phyloP scores from a whole-genome alignment of 1,284 basidiomycete species.

The Trametes polyzona region DNA sequence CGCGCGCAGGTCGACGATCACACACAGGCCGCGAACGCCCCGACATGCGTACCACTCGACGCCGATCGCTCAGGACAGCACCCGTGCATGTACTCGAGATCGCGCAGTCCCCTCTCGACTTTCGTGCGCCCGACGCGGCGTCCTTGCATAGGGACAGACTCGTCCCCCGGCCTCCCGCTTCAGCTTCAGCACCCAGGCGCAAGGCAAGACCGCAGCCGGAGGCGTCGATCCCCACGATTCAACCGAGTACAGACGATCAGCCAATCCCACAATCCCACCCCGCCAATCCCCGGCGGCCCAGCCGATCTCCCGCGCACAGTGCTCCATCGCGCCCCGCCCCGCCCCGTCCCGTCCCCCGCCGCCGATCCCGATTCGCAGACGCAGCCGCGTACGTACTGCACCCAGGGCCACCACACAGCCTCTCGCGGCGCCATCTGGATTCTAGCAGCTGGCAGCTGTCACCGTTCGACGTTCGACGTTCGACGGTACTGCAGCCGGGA shows the following conservation, averaged over 20 bases:
- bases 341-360: too few relatives aligned
- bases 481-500: too few relatives aligned
- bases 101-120: too few relatives aligned
- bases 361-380: background rate
- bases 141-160: too few relatives aligned
- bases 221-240: background rate
- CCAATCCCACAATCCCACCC: background rate
- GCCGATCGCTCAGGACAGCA: background rate
- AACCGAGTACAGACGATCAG: background rate
- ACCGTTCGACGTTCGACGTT: too few relatives aligned
- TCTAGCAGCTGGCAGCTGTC: too few relatives aligned
- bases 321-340: too few relatives aligned
- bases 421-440: too few relatives aligned
- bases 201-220: background rate
- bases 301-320: background rate
- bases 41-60: background rate
- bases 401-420: background rate
- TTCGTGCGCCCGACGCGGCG: too few relatives aligned
- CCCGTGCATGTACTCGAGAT: background rate
- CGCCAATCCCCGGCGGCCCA: background rate
- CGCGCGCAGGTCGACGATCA: too few relatives aligned
- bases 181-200: background rate
- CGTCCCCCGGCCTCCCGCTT: too few relatives aligned
- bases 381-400: background rate
- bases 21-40: background rate